These are phyloP conservation scores for Termitomyces titanicus DNA, from an alignment of 768 basidiomycete species.

Conservation along the genomic window DNA sequence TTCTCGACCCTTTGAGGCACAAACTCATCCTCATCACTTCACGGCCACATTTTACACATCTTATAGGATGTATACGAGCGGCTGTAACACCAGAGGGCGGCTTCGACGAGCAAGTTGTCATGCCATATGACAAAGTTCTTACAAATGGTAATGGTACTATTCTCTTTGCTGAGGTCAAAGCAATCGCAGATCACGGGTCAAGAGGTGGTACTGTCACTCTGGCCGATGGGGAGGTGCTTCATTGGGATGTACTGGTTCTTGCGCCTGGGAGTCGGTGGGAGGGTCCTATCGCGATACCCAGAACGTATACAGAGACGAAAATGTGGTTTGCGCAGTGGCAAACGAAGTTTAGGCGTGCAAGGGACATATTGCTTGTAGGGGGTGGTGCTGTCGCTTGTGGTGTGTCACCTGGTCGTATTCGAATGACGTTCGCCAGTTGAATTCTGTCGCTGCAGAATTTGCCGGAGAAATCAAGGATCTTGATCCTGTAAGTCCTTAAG, in stretches of 20 bases:
- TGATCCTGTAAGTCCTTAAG: conserved; percentile 34
- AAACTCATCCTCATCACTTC: conserved; percentile 53
- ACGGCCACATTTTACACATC: conserved; percentile 45
- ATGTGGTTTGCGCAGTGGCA: conserved; percentile 26
- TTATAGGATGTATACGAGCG: conserved; percentile 52
- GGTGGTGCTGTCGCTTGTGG: conserved; percentile 56
- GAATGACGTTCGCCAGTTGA: background rate
- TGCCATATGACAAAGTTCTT: conserved; percentile 52
- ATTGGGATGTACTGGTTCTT: conserved; percentile 55
- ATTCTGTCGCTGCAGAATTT: conserved; percentile 23
- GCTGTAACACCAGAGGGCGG: conserved; percentile 40
- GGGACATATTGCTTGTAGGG: conserved; percentile 48
- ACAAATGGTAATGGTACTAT: conserved; percentile 40
- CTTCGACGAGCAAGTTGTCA: conserved; percentile 40
- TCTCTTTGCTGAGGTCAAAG: conserved; percentile 35
- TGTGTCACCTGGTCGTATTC: conserved; percentile 14
- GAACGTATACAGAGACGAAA: conserved; percentile 21
- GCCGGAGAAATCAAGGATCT: conserved; percentile 41
- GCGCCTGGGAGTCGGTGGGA: conserved; percentile 56
- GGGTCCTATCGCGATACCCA: conserved; percentile 45
- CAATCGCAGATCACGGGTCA: conserved; percentile 24
- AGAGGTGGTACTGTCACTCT: conserved; percentile 48
- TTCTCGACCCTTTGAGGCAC: conserved; percentile 43
- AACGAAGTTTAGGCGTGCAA: conserved; percentile 31
- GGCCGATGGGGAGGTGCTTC: conserved; percentile 42